phyloP scores from a whole-genome alignment of 139 green algal genomes.

The Micractinium conductrix region DNA sequence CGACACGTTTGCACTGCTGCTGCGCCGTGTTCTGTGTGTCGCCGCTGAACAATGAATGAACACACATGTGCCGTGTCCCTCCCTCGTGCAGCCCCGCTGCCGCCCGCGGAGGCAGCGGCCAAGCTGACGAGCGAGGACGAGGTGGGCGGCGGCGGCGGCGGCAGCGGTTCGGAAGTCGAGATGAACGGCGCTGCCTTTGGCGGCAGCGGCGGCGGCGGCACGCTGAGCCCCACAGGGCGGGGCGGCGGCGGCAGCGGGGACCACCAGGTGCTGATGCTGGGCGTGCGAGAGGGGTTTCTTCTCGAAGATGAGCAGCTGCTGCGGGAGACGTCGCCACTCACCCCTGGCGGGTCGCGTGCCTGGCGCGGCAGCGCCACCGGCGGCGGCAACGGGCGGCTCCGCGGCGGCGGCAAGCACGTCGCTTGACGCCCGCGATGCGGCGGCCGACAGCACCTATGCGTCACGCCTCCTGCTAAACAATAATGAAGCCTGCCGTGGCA shows the following conservation, averaged over 20 bases:
- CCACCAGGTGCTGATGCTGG: slow-evolving; percentile 12
- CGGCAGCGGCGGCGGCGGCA: neutral
- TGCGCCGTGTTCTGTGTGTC: neutral
- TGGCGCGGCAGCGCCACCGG: neutral
- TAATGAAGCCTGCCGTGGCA: no score
- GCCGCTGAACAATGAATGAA: neutral
- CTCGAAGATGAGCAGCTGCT: slow-evolving; percentile 21
- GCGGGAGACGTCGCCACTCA: neutral
- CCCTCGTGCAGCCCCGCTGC: no score
- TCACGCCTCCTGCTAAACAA: no score
- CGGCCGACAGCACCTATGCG: no score
- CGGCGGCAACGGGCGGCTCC: neutral
- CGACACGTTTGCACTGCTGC: no score
- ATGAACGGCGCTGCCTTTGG: neutral
- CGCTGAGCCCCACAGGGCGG: neutral
- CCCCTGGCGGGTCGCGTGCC: no score
- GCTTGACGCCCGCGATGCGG: no score
- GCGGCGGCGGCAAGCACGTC: no score
- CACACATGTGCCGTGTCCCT: neutral
- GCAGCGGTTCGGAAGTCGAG: neutral
- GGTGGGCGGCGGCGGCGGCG: neutral
- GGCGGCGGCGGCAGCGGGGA: slow-evolving; percentile 12
- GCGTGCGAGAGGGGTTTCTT: neutral
- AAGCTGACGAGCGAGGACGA: neutral
- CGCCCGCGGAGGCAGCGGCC: neutral